phyloP scores from a whole-genome alignment of 345 rosid genomes.

The Lagerstroemia speciosa region DNA sequence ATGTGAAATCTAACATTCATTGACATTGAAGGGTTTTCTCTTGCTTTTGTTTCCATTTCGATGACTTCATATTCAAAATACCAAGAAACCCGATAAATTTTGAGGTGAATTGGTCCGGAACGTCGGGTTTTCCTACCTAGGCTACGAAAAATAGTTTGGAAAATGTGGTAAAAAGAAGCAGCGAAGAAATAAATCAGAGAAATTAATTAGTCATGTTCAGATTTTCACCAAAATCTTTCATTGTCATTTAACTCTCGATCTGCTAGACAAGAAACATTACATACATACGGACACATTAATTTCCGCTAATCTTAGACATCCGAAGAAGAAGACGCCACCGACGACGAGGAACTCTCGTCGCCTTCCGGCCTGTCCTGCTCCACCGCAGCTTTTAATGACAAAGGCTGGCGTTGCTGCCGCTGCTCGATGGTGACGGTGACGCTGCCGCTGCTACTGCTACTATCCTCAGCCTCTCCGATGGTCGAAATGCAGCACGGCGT shows the following conservation, averaged over 20 bases:
- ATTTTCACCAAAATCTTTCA: no score
- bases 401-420: neutral
- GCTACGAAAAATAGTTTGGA: no score
- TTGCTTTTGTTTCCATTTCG: no score
- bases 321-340: neutral
- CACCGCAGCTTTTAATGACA: neutral
- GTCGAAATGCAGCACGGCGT: conserved; percentile 34
- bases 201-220: no score
- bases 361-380: neutral
- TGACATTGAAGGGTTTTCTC: no score
- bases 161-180: no score
- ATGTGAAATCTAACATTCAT: no score
- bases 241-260: neutral
- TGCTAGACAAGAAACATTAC: neutral
- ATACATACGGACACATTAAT: neutral
- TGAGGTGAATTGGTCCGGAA: no score
- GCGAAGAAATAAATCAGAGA: no score
- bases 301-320: neutral
- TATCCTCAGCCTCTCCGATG: conserved; percentile 17
- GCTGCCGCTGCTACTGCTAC: neutral
- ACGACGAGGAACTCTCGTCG: neutral
- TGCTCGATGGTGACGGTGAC: neutral
- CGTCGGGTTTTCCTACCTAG: no score
- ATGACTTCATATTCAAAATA: no score
- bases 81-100: no score